phyloP scores from a whole-genome alignment of 768 basidiomycete species.

The Cubamyces sp. region DNA sequence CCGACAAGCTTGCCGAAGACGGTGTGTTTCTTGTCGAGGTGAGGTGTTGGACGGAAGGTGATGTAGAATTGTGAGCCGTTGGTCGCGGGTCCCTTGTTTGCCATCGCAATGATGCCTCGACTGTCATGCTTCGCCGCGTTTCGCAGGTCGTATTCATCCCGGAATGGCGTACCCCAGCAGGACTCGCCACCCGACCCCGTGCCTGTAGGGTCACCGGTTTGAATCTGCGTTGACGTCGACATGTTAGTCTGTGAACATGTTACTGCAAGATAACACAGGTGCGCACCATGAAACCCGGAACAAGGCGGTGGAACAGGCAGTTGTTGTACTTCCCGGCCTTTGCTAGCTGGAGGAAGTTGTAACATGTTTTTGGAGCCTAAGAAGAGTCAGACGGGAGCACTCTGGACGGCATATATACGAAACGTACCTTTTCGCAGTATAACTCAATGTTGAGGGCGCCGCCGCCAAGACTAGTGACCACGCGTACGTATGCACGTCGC shows the following conservation, averaged over 20 bases:
- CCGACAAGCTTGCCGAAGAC: slow-evolving; percentile 98
- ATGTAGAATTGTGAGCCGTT: slow-evolving; percentile 96
- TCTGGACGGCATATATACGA: background rate
- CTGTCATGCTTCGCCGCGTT: slow-evolving; percentile 87
- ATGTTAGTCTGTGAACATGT: background rate
- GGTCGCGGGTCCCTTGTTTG: slow-evolving; percentile 89
- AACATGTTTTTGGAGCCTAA: slow-evolving; percentile 97
- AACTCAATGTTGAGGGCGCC: slow-evolving; percentile 84
- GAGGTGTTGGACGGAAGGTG: slow-evolving; percentile 80
- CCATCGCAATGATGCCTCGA: slow-evolving; percentile 90
- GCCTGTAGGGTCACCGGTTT: slow-evolving; percentile 97
- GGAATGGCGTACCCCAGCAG: slow-evolving; percentile 94
- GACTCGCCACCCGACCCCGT: slow-evolving; percentile 93
- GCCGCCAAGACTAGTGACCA: slow-evolving; percentile 89
- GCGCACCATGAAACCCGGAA: slow-evolving; percentile 93
- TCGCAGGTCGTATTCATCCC: slow-evolving; percentile 90
- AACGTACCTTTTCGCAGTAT: slow-evolving; percentile 82
- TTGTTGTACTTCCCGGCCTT: slow-evolving; percentile 89
- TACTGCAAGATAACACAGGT: background rate
- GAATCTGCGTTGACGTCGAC: slow-evolving; percentile 67
- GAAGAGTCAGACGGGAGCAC: background rate
- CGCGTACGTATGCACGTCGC: slow-evolving; percentile 92
- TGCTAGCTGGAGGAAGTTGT: slow-evolving; percentile 96
- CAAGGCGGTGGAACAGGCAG: slow-evolving; percentile 87
- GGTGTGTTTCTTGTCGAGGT: slow-evolving; percentile 92